Base-by-base conservation (phyloP, 2,329 filamentous ascomycete genomes). In the Hypoxylon sp. region DNA sequence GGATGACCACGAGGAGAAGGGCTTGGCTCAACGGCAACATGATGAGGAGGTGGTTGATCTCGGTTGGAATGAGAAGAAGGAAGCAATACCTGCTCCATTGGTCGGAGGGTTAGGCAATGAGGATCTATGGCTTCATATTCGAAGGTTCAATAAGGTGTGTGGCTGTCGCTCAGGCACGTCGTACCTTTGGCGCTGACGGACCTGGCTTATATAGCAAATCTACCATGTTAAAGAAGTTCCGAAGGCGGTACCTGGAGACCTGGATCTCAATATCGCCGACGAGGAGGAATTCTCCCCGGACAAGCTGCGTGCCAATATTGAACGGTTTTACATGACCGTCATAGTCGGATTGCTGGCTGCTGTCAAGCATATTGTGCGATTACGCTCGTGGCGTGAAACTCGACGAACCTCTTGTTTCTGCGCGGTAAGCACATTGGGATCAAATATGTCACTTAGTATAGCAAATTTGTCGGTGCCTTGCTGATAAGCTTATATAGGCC, bases 231-330 rank as follows among this genome's bases (percentile, higher is more conserved):
- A 91, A 75, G 88, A 90, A 27, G 87, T 90, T 7, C 71, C 84
- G 0, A 77, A 84, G 50, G 78, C 87, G 6, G 83, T 87, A 0
- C 84, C 91, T 0, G 91, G 90, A 5, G 87, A 88, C 12, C 81
- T 97, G 37, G 93, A 96, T 76, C 84, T 96, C 63, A 93, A 94
- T 71, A 90, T 93, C 60, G 90, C 92, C 3, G 90, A 94, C 39
- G 90, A 95, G 57, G 92, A 96, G 70, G 91, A 94, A 61, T 96
- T 96, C 76, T 92, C 91, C 0, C 92, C 93, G 0, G 92, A 96
- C 74, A 96, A 96, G 79, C 81, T 96, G 46, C 85, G 93, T 9
- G 87, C 90, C 2, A 93, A 91, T 56, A 76, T 96, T 3, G 93
- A 96, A 78, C 84, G 93, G 12, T 81, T 96, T 9, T 96, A 96